Conservation (phyloP, 176 grass and related monocot genomes). For the sorghum (Sorghum bicolor) region DNA sequence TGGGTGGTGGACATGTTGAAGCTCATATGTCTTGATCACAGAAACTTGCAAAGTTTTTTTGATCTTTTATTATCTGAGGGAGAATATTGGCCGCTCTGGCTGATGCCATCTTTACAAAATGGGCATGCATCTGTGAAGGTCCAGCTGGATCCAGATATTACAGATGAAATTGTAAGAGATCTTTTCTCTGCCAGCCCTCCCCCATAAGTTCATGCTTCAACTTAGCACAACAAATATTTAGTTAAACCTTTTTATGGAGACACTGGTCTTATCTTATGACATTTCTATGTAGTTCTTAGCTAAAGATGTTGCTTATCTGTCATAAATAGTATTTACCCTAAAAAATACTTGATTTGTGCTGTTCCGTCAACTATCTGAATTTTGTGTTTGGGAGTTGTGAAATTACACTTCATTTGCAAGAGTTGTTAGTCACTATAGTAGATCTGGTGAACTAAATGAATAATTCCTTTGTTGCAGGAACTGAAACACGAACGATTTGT, state of each 20-base stretch:
- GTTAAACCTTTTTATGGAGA: background rate
- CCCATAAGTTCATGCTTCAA: background rate
- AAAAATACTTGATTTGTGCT: conserved; percentile 6
- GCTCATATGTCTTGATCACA: conserved; percentile 53
- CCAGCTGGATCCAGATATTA: conserved; percentile 20
- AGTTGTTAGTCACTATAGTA: background rate
- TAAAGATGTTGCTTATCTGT: background rate
- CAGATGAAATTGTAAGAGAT: conserved; percentile 38
- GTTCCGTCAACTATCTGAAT: background rate
- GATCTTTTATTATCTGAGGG: conserved; percentile 70
- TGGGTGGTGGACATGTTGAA: conserved; percentile 65
- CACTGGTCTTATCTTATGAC: background rate
- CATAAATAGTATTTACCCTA: background rate
- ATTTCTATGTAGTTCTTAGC: background rate
- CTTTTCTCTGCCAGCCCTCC: background rate
- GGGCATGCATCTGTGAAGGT: conserved; percentile 26
- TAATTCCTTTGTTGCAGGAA: conserved; percentile 46
- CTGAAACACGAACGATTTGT: conserved; percentile 54
- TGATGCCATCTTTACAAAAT: conserved; percentile 45
- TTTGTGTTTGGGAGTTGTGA: background rate
- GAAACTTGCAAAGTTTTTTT: conserved; percentile 59
- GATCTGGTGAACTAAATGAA: background rate
- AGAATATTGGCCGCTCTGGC: conserved; percentile 80
- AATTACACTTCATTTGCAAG: background rate
- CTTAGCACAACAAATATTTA: background rate